These are phyloP conservation scores for Trichoderma sp. DNA, from an alignment of 2,329 filamentous ascomycete species.

Conservation along the genomic window DNA sequence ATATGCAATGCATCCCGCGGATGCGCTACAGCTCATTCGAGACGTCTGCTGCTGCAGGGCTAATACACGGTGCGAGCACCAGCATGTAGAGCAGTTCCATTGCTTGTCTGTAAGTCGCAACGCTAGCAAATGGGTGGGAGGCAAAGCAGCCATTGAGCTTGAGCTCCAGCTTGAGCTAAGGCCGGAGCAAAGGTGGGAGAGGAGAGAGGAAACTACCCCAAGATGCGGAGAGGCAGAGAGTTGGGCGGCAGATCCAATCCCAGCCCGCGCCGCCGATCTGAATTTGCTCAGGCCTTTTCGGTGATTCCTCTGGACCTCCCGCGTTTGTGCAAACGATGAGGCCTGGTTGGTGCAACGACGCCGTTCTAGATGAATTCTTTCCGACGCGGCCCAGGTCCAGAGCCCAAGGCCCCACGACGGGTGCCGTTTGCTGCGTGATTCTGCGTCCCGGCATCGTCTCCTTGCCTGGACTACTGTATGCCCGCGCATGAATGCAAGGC, in stretches of 20 bases:
- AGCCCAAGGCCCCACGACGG: neutral
- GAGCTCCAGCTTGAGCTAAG: slow-evolving; percentile 17
- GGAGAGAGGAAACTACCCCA: neutral
- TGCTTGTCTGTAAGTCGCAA: neutral
- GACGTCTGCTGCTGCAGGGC: slow-evolving; percentile 4
- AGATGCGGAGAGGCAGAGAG: slow-evolving; percentile 5
- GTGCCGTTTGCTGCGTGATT: neutral
- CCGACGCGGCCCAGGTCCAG: neutral
- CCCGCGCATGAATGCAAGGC: neutral
- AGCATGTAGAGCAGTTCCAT: neutral
- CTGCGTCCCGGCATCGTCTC: neutral
- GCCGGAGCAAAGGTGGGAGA: slow-evolving; percentile 16
- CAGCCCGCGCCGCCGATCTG: slow-evolving; percentile 5
- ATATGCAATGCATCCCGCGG: slow-evolving; percentile 2
- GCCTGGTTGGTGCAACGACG: neutral
- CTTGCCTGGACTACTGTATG: neutral
- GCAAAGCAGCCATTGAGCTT: slow-evolving; percentile 12
- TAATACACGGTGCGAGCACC: slow-evolving; percentile 9
- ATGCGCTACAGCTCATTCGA: slow-evolving; percentile 5
- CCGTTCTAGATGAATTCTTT: slow-evolving; percentile 16
- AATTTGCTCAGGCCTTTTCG: neutral
- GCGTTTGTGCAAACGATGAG: slow-evolving; percentile 1
- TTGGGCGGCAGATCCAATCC: neutral
- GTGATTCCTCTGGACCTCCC: neutral
- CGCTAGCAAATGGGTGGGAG: slow-evolving; percentile 11